These are phyloP conservation scores for Colletotrichum tanaceti DNA, from an alignment of 2,329 filamentous ascomycete genomes.

Conservation along the genomic window DNA sequence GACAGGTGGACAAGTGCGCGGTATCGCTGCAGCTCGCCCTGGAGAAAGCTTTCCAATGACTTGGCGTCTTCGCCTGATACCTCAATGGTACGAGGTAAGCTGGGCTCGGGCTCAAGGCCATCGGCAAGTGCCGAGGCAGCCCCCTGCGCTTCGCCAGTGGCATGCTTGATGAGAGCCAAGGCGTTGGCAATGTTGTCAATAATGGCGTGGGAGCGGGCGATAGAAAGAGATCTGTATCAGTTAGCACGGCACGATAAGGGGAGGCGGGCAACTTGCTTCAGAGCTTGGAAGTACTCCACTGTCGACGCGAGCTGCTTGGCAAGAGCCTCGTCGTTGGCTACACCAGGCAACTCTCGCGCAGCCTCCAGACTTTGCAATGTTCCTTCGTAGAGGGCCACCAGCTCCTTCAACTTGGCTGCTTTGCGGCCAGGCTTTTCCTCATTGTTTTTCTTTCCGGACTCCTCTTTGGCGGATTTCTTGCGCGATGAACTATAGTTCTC, in stretches of 20 bases:
- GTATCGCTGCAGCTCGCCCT: conserved; percentile 80
- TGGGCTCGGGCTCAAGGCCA: conserved; percentile 43
- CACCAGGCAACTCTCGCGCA: conserved; percentile 88
- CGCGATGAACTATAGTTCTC: conserved; percentile 60
- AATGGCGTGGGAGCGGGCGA: conserved; percentile 86
- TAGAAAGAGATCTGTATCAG: conserved; percentile 76
- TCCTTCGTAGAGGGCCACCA: conserved; percentile 89
- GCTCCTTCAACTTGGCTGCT: conserved; percentile 84
- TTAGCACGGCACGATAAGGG: conserved; percentile 37
- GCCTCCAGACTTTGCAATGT: conserved; percentile 91
- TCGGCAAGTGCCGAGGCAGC: conserved; percentile 59
- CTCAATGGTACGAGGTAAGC: conserved; percentile 73
- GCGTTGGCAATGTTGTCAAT: conserved; percentile 79
- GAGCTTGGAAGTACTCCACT: conserved; percentile 83
- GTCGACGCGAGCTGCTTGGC: conserved; percentile 82
- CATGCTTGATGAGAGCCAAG: conserved; percentile 84
- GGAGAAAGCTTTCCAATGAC: conserved; percentile 71
- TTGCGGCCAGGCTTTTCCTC: conserved; percentile 79
- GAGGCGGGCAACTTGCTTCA: conserved; percentile 71
- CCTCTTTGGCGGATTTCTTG: conserved; percentile 65
- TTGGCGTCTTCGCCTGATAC: conserved; percentile 70
- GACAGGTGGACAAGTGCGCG: conserved; percentile 88
- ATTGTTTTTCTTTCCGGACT: conserved; percentile 53
- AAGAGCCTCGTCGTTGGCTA: conserved; percentile 84
- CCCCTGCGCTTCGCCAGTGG: conserved; percentile 69